These are phyloP conservation scores for Pleoardoris graminearum DNA, from an alignment of 2,329 filamentous ascomycete genomes.

Conservation along the genomic window DNA sequence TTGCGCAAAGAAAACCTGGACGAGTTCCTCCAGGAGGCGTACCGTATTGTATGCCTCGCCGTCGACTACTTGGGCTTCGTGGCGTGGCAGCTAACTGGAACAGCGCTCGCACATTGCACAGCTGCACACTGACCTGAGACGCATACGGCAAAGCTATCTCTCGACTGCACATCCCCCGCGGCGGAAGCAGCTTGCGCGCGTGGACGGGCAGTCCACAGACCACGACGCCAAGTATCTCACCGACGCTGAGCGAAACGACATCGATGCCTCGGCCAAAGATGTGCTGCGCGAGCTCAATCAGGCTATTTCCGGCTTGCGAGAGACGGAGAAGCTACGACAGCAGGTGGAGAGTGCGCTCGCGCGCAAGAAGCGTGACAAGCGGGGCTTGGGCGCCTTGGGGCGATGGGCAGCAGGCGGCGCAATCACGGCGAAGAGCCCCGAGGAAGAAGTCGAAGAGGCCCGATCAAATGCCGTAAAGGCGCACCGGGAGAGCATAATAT, in stretches of 20 bases:
- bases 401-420: constrained; percentile 64
- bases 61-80: constrained; percentile 17
- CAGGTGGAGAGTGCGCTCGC: constrained; percentile 73
- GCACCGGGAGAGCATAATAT: constrained; percentile 81
- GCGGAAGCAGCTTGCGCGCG: constrained; percentile 52
- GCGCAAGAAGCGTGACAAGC: constrained; percentile 67
- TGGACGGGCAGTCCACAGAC: constrained; percentile 42
- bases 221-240: constrained; percentile 64
- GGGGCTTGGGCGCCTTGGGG: constrained; percentile 69
- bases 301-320: constrained; percentile 76
- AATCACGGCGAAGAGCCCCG: constrained; percentile 59
- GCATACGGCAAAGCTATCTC: constrained; percentile 88
- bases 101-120: constrained; percentile 84
- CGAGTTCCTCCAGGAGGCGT: constrained; percentile 90
- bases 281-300: constrained; percentile 83
- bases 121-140: constrained; percentile 76
- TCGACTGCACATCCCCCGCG: constrained; percentile 71
- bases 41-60: constrained; percentile 73
- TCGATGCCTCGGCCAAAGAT: constrained; percentile 84
- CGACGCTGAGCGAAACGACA: constrained; percentile 79
- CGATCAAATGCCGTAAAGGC: constrained; percentile 66
- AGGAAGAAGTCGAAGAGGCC: constrained; percentile 74
- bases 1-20: constrained; percentile 61
- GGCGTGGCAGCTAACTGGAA: constrained; percentile 27
- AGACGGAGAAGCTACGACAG: constrained; percentile 80